Percentiles rank a stretch among this genome's conserved stretches.
phyloP scores from a whole-genome alignment of 331 rosid genomes.

The Cydonia oblonga region DNA sequence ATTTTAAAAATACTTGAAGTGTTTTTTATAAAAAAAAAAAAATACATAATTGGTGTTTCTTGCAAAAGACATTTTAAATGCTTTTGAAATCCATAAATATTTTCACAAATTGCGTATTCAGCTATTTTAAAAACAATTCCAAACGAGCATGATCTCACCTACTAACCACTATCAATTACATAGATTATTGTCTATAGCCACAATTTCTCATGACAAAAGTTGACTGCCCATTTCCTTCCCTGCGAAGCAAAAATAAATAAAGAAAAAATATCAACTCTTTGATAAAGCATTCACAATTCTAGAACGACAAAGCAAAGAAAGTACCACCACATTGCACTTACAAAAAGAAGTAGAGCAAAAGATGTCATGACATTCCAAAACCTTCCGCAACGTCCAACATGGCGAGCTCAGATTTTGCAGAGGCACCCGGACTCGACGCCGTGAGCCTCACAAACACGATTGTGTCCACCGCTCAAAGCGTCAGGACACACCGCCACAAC shows the following conservation, averaged over 20 bases:
- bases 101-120: too few relatives aligned
- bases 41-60: fast-evolving
- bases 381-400: neutral
- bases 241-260: neutral
- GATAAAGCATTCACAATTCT: neutral
- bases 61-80: too few relatives aligned
- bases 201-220: neutral
- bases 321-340: neutral
- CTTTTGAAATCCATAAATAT: too few relatives aligned
- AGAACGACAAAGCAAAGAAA: neutral
- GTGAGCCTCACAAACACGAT: conserved; percentile 8
- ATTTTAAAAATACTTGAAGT: too few relatives aligned
- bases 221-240: neutral
- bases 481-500: conserved; percentile 22
- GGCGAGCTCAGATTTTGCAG: neutral
- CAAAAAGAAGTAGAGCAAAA: neutral
- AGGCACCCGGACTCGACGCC: neutral
- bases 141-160: too few relatives aligned
- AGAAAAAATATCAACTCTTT: neutral
- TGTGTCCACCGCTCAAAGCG: conserved; percentile 11
- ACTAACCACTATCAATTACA: too few relatives aligned
- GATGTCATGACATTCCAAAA: neutral
- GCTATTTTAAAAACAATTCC: too few relatives aligned
- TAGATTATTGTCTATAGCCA: too few relatives aligned
- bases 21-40: too few relatives aligned